phyloP scores from a whole-genome alignment of 768 basidiomycete species.

The Tulasnella sp. region DNA sequence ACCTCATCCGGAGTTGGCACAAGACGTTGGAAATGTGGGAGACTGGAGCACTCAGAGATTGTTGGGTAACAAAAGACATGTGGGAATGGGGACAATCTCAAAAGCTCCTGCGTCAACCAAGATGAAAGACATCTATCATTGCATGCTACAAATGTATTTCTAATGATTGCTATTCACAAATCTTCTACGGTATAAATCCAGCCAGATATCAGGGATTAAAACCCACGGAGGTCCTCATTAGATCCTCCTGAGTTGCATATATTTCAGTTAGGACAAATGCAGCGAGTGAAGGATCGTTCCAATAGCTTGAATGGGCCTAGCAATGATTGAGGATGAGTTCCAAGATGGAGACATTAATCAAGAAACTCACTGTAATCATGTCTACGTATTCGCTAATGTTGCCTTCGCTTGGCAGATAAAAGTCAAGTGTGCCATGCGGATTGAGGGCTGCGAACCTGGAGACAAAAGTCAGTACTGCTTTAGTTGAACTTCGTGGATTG shows the following conservation, averaged over 20 bases:
- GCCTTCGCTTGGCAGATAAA: conserved; percentile 29
- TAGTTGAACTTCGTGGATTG: background rate
- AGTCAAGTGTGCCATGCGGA: conserved; percentile 34
- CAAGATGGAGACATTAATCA: background rate
- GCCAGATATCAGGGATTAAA: too few relatives aligned
- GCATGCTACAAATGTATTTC: too few relatives aligned
- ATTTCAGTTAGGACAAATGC: conserved; percentile 31
- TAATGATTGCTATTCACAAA: too few relatives aligned
- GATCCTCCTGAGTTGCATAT: conserved; percentile 27
- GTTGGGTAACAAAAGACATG: conserved; percentile 63
- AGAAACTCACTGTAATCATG: conserved; percentile 20
- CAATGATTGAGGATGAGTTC: background rate
- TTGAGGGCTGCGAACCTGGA: conserved; percentile 32
- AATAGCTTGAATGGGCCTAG: conserved; percentile 30
- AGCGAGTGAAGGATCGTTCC: conserved; percentile 29
- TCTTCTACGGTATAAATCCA: too few relatives aligned
- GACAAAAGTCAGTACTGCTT: background rate
- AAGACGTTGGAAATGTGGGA: conserved; percentile 62
- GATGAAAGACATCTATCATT: too few relatives aligned
- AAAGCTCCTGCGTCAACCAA: background rate
- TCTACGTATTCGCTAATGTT: conserved; percentile 29
- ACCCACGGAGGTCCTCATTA: conserved; percentile 29
- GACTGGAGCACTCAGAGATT: conserved; percentile 52
- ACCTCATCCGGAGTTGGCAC: conserved; percentile 54
- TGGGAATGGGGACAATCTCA: conserved; percentile 37